These are phyloP conservation scores for Boletus vermiculosoides DNA, from an alignment of 768 basidiomycete genomes.

Conservation along the genomic window DNA sequence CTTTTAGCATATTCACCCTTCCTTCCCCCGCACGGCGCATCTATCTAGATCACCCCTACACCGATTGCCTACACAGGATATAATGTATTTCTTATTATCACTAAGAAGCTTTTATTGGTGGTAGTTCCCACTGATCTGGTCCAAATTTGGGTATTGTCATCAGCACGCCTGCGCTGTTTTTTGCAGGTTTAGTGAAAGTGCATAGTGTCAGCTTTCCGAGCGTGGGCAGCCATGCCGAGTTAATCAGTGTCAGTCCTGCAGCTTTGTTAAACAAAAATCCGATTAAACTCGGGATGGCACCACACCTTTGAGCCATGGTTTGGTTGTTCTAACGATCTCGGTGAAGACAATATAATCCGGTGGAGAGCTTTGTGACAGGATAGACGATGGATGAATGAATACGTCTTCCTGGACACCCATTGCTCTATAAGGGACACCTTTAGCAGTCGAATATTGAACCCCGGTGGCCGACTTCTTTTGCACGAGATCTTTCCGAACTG, in stretches of 20 bases:
- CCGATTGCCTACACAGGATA: conserved; percentile 6
- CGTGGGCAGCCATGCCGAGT: conserved; percentile 82
- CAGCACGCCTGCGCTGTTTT: conserved; percentile 61
- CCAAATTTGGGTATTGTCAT: conserved; percentile 86
- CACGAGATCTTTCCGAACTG: conserved; percentile 82
- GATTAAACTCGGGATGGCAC: not conserved
- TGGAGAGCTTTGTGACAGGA: conserved; percentile 62
- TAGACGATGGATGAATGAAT: conserved; percentile 89
- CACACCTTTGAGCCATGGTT: conserved; percentile 79
- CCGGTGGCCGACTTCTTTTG: conserved; percentile 58
- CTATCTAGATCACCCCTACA: conserved; percentile 11
- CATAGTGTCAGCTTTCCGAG: conserved; percentile 81
- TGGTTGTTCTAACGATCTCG: conserved; percentile 75
- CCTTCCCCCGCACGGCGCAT: not conserved
- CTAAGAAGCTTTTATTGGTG: conserved; percentile 43
- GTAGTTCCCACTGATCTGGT: conserved; percentile 83
- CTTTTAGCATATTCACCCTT: not conserved
- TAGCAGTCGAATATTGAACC: conserved; percentile 68
- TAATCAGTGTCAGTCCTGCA: conserved; percentile 77
- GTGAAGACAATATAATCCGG: conserved; percentile 86
- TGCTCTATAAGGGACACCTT: conserved; percentile 80
- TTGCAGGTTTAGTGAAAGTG: conserved; percentile 83
- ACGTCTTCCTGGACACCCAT: conserved; percentile 82
- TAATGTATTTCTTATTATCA: conserved; percentile 22
- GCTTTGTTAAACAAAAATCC: not conserved